Conservation (phyloP, 1,284 basidiomycete species). For the Xerocomus minutiporus region DNA sequence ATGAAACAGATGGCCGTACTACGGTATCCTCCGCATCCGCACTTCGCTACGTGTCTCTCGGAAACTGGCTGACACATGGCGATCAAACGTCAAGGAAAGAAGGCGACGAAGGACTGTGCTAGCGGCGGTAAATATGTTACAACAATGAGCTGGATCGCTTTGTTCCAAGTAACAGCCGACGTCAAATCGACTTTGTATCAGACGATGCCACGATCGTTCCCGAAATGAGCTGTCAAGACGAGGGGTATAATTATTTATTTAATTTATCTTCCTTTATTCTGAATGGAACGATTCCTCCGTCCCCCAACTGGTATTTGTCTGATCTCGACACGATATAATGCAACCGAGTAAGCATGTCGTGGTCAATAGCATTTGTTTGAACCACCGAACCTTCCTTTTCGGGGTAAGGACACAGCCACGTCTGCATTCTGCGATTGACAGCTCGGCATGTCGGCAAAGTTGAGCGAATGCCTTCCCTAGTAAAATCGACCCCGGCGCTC, state of each 20-base stretch:
- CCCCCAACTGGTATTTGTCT: background rate
- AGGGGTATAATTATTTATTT: background rate
- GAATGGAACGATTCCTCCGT: background rate
- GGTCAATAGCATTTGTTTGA: conserved; percentile 1
- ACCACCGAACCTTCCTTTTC: conserved; percentile 33
- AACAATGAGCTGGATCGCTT: conserved; percentile 28
- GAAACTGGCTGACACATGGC: conserved; percentile 24
- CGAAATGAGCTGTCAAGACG: conserved; percentile 26
- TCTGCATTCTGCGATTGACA: conserved; percentile 22
- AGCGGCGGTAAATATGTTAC: conserved; percentile 13
- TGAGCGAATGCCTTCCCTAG: conserved; percentile 39
- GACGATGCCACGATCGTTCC: conserved; percentile 4
- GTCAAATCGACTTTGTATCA: conserved; percentile 19
- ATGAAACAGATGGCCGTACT: conserved; percentile 26
- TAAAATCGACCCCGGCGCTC: conserved; percentile 47
- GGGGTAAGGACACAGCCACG: conserved; percentile 20
- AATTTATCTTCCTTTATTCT: background rate
- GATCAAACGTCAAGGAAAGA: conserved; percentile 29
- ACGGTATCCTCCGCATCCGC: conserved; percentile 17
- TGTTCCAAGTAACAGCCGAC: conserved; percentile 21
- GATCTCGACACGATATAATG: background rate
- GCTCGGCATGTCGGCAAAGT: conserved; percentile 27
- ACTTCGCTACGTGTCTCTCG: conserved; percentile 20
- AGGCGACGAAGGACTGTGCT: conserved; percentile 3
- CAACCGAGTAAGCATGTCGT: background rate